Conservation (phyloP, 345 rosid species). For the Carallia pectinifolia region DNA sequence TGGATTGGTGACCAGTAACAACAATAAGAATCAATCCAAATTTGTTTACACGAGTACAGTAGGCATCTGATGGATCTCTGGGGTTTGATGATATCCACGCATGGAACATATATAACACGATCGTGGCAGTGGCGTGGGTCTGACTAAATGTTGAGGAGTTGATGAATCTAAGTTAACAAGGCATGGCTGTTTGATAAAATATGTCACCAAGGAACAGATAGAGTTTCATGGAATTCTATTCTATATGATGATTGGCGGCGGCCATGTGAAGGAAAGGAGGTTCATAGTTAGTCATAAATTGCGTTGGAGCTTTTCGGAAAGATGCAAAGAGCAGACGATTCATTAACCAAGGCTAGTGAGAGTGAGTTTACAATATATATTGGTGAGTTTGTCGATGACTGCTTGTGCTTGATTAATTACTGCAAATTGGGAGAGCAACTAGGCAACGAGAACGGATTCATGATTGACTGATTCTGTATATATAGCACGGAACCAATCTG, state of each 20-base stretch:
- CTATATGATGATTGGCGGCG: slow-evolving; percentile 6
- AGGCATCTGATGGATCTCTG: slow-evolving; percentile 33
- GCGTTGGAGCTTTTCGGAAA: no score
- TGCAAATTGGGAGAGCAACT: slow-evolving; percentile 47
- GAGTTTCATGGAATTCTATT: slow-evolving; percentile 71
- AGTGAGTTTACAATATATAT: slow-evolving; percentile 44
- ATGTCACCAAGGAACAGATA: slow-evolving; percentile 37
- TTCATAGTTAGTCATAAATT: no score
- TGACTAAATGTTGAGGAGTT: slow-evolving; percentile 50
- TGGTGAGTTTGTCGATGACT: slow-evolving; percentile 66
- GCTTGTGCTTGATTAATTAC: slow-evolving; percentile 43
- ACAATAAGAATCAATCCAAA: no score
- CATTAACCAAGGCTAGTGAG: no score
- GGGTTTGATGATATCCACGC: slow-evolving; percentile 4
- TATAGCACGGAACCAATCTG: slow-evolving; percentile 39
- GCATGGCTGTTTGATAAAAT: slow-evolving; percentile 42
- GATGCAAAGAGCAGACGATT: no score
- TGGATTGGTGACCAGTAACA: no score
- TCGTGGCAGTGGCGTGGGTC: slow-evolving; percentile 28
- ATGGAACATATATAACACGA: slow-evolving; percentile 49
- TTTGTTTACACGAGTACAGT: no score
- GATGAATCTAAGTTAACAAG: slow-evolving; percentile 33
- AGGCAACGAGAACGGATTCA: slow-evolving; percentile 77
- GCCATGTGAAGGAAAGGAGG: no score
- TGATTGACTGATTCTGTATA: slow-evolving; percentile 28